Base-by-base conservation (phyloP, 495 filamentous ascomycete species). In the Podospora australis region DNA sequence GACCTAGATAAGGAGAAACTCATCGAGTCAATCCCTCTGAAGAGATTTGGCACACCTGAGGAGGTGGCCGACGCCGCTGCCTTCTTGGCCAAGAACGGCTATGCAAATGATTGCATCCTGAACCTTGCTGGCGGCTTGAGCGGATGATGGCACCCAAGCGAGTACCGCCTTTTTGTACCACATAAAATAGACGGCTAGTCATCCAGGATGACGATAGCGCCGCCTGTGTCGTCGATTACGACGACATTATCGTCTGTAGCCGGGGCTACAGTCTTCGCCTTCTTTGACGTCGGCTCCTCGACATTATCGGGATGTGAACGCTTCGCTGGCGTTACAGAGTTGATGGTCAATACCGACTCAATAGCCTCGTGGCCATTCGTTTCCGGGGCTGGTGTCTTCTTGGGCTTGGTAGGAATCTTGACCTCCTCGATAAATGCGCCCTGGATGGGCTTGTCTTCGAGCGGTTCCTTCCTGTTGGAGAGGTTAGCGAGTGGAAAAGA, bases 61-160 rank as follows among this genome's bases (percentile, higher is more conserved):
- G 88, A 95, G 56, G 74, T 94, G 22, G 87, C 88, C n/a, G 82
- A 89, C 50, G 87, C 88, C 39, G 87, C 82, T 35, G 64, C 80
- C 23, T 94, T 92, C 63, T 75, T 95, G 14, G 83, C 79, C n/a
- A 72, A 69, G 23, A 92, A 89, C 63, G 61, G 78, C 36, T 95
- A 90, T 60, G 82, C 86, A 7, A 88, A 90, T 58, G 90, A 90
- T 47, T 90, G 87, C 66, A 76, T 90, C 21, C 72, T 95, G 7
- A 90, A 88, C 56, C 72, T 95, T n/a, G 88, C 94, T 61, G 88
- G 88, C 14, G 88, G 88, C 1, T 57, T 90, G 45, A 88, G 86
- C 56, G 85, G 84, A 16, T 86, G 58, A 62, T n/a, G n/a, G n/a
- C n/a, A n/a, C n/a, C n/a, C n/a, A n/a, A n/a, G n/a, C n/a, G n/a